Conservation (phyloP, 1,284 basidiomycete species). For the Meripilus lineatus region DNA sequence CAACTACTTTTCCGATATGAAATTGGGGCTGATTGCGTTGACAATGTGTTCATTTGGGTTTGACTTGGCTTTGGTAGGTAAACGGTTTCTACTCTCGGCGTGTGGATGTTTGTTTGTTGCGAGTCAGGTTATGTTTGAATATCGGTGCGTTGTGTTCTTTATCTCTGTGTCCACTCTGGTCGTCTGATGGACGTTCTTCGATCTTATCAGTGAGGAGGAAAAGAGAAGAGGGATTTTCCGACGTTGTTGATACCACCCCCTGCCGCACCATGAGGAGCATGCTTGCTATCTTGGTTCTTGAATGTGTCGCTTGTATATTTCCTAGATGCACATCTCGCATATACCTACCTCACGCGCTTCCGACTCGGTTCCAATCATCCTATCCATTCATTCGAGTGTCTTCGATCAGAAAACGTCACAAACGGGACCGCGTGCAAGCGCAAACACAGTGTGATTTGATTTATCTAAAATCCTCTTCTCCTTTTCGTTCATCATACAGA, state of each 20-base stretch:
- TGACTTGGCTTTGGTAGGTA: slow-evolving; percentile 40
- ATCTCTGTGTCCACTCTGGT: background rate
- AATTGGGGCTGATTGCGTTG: slow-evolving; percentile 1
- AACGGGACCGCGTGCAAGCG: too few relatives aligned
- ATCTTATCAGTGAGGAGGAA: slow-evolving; percentile 30
- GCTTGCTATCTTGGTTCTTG: too few relatives aligned
- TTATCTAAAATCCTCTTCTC: too few relatives aligned
- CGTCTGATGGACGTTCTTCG: background rate
- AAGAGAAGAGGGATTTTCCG: slow-evolving; percentile 48
- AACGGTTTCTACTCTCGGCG: slow-evolving; percentile 62
- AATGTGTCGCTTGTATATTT: too few relatives aligned
- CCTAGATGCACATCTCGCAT: too few relatives aligned
- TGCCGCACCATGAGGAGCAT: too few relatives aligned
- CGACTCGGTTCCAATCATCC: too few relatives aligned
- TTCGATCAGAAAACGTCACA: too few relatives aligned
- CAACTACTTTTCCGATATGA: slow-evolving; percentile 3
- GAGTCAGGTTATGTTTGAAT: slow-evolving; percentile 94
- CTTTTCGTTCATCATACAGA: too few relatives aligned
- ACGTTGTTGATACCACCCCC: slow-evolving; percentile 52
- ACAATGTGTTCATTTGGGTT: slow-evolving; percentile 1
- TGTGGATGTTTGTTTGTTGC: slow-evolving; percentile 74
- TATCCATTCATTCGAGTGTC: too few relatives aligned
- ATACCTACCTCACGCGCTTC: too few relatives aligned
- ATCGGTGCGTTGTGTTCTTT: slow-evolving; percentile 46
- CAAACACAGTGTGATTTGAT: too few relatives aligned